These are phyloP conservation scores for Rhexocercosporidium sp. DNA, from an alignment of 2,329 filamentous ascomycete genomes.

Conservation along the genomic window DNA sequence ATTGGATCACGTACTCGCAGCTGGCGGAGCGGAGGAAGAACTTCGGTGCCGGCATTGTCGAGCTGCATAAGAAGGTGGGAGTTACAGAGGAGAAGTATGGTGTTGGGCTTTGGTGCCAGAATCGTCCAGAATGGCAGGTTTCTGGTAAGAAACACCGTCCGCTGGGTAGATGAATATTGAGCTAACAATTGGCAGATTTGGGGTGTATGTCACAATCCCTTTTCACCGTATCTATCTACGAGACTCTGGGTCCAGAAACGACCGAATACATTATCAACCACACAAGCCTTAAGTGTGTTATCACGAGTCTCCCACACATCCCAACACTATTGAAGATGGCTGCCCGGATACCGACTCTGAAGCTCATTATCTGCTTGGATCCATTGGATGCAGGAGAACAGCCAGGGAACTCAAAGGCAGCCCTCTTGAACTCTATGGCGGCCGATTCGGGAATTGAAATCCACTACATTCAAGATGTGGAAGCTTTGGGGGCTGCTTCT, in stretches of 20 bases:
- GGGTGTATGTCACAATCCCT: constrained; percentile 86
- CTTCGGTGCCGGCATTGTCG: constrained; percentile 83
- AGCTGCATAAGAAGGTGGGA: constrained; percentile 77
- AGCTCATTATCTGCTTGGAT: constrained; percentile 88
- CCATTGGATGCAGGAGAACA: constrained; percentile 80
- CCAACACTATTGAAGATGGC: constrained; percentile 80
- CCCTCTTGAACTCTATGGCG: constrained; percentile 77
- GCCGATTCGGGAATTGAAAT: constrained; percentile 76
- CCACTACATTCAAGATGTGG: constrained; percentile 80
- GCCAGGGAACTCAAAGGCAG: constrained; percentile 77
- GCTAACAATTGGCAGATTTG: constrained; percentile 65
- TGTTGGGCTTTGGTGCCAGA: constrained; percentile 85
- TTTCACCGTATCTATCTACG: constrained; percentile 92
- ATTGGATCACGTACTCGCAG: constrained; percentile 83
- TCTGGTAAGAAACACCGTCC: constrained; percentile 55
- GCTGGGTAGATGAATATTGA: neutral
- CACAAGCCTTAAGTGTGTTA: constrained; percentile 74
- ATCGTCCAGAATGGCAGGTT: constrained; percentile 88
- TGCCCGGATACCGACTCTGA: constrained; percentile 77
- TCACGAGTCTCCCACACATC: constrained; percentile 81
- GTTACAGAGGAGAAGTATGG: constrained; percentile 71
- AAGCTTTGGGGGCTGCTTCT: constrained; percentile 77
- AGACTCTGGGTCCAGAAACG: constrained; percentile 88
- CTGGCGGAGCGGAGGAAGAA: constrained; percentile 81
- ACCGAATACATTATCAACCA: constrained; percentile 98